A percentile compares a stretch with the other conserved stretches of the same genome.
Evolutionary conservation across 1,284 basidiomycete genomes (phyloP).

Genomic region (Pyrrhoderma lamaoense): DNA sequence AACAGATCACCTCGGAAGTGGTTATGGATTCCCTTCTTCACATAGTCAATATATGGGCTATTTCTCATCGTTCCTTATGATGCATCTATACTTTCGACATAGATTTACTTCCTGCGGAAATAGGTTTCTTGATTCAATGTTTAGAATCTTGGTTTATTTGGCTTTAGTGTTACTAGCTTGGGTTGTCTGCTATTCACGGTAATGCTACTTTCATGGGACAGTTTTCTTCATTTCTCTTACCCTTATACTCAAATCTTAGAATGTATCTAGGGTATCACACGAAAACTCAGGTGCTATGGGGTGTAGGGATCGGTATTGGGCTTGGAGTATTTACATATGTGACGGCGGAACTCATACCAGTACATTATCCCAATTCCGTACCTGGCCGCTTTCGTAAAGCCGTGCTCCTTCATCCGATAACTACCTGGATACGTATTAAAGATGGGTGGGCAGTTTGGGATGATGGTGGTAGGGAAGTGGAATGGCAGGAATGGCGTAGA

Average conservation of each 20-base stretch:
- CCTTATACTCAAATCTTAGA: slow-evolving; percentile 6
- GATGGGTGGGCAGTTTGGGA: slow-evolving; percentile 78
- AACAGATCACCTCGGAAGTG: slow-evolving; percentile 54
- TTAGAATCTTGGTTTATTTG: slow-evolving; percentile 41
- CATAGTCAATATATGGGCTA: slow-evolving; percentile 89
- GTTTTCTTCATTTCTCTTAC: background rate
- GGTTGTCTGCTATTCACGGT: slow-evolving; percentile 77
- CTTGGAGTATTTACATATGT: slow-evolving; percentile 55
- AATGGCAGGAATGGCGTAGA: slow-evolving; percentile 57
- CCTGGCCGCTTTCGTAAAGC: slow-evolving; percentile 44
- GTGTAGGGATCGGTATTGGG: slow-evolving; percentile 54
- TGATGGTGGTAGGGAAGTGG: slow-evolving; percentile 60
- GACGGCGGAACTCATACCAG: slow-evolving; percentile 55
- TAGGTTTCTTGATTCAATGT: slow-evolving; percentile 41
- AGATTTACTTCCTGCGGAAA: slow-evolving; percentile 50
- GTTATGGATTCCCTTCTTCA: slow-evolving; percentile 84
- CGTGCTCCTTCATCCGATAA: slow-evolving; percentile 51
- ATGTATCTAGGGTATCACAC: slow-evolving; percentile 70
- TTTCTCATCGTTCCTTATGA: slow-evolving; percentile 68
- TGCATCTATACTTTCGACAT: slow-evolving; percentile 69
- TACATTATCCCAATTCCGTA: slow-evolving; percentile 40
- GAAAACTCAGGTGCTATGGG: slow-evolving; percentile 64
- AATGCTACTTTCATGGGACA: background rate
- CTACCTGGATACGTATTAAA: slow-evolving; percentile 60
- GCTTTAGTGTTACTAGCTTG: slow-evolving; percentile 47